These are phyloP conservation scores for Hymenoscyphus linearis DNA, from an alignment of 2,329 filamentous ascomycete species.

Conservation along the genomic window DNA sequence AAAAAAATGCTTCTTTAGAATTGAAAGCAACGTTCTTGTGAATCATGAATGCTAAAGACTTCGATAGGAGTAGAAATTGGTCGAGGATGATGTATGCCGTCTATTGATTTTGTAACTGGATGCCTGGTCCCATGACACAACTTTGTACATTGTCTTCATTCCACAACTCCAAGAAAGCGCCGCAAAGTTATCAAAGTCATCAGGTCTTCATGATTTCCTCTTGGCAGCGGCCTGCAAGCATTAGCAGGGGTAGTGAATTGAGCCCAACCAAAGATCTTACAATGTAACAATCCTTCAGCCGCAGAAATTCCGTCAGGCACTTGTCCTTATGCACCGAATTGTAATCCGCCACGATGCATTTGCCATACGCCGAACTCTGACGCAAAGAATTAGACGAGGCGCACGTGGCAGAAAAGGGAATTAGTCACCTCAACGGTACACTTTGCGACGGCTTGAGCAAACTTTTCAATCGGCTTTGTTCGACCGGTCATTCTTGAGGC, in stretches of 20 bases:
- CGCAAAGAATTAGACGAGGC: conserved; percentile 4
- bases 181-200: background rate
- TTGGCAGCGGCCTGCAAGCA: conserved; percentile 45
- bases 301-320: conserved; percentile 79
- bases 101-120: background rate
- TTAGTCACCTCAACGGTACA: conserved; percentile 57
- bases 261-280: conserved; percentile 31
- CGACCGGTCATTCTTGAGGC: conserved; percentile 31
- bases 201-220: conserved; percentile 34
- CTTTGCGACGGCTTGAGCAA: conserved; percentile 59
- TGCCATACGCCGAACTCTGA: conserved; percentile 80
- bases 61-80: background rate
- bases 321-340: conserved; percentile 87
- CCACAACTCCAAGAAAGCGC: background rate
- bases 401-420: background rate
- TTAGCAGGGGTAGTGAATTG: conserved; percentile 9
- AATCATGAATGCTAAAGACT: background rate
- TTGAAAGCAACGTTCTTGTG: background rate
- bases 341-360: conserved; percentile 87
- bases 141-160: background rate
- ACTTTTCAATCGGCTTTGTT: conserved; percentile 62
- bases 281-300: conserved; percentile 80
- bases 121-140: background rate
- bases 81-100: background rate
- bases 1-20: background rate